These are phyloP conservation scores for Botrytis galanthina DNA, from an alignment of 2,329 filamentous ascomycete genomes.

Conservation along the genomic window DNA sequence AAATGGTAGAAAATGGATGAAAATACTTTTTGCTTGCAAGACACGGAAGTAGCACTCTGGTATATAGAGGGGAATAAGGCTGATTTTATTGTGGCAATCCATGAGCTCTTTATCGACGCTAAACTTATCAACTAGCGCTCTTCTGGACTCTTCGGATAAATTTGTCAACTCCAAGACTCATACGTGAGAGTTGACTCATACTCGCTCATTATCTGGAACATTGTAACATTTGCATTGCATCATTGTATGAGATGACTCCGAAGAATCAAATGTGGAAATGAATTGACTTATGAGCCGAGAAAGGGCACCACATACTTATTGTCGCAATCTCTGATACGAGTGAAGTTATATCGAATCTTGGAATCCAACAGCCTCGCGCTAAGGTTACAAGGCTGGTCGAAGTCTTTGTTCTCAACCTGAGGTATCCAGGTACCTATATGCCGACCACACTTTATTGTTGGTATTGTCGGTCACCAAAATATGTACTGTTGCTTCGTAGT, in stretches of 20 bases:
- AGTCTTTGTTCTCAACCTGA: not conserved
- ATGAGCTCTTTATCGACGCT: not conserved
- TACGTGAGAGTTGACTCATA: slow-evolving; percentile 2
- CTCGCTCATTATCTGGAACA: slow-evolving; percentile 6
- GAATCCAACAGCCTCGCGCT: not conserved
- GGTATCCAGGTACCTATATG: no score
- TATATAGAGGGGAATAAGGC: slow-evolving; percentile 3
- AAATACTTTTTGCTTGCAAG: not conserved
- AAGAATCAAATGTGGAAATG: not conserved
- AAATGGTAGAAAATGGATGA: not conserved
- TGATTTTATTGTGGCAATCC: slow-evolving; percentile 20
- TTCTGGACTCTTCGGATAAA: slow-evolving; percentile 6
- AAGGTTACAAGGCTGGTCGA: not conserved
- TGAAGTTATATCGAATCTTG: not conserved
- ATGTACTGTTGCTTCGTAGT: not conserved
- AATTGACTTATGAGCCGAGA: not conserved
- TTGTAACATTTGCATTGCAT: not conserved
- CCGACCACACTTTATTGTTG: not conserved
- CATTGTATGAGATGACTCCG: slow-evolving; percentile 1
- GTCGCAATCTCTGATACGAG: not conserved
- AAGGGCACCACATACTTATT: not conserved
- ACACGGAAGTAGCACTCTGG: not conserved
- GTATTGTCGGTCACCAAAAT: no score
- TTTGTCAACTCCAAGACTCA: slow-evolving; percentile 15
- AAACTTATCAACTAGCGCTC: slow-evolving; percentile 3